Percentiles rank a stretch among this genome's conserved stretches.
Conservation (phyloP, 495 filamentous ascomycete species). For the Hyaloscypha finlandica region DNA sequence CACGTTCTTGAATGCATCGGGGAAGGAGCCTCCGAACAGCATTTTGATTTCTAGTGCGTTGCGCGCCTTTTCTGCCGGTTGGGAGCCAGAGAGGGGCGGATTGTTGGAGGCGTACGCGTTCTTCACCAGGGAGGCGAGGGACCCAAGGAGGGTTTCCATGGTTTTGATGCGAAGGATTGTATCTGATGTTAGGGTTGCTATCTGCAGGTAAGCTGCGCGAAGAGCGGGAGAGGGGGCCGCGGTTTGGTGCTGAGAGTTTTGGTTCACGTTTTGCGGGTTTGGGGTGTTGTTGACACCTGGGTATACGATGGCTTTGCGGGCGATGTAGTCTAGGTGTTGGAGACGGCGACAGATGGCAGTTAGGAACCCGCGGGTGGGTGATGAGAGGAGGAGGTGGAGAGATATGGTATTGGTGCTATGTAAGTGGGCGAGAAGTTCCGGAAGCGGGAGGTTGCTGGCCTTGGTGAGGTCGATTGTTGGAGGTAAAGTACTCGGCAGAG, state of each 20-base stretch:
- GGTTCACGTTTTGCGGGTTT: conserved; percentile 43
- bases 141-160: conserved; percentile 51
- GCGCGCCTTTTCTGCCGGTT: conserved; percentile 20
- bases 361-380: conserved; percentile 71
- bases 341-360: conserved; percentile 68
- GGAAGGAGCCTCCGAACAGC: conserved; percentile 47
- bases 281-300: conserved; percentile 36
- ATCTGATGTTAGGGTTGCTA: conserved; percentile 43
- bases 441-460: conserved; percentile 47
- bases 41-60: conserved; percentile 48
- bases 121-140: conserved; percentile 46
- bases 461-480: conserved; percentile 38
- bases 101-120: conserved; percentile 45
- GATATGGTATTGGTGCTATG: conserved; percentile 51
- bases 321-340: conserved; percentile 43
- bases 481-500: conserved; percentile 28
- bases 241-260: conserved; percentile 38
- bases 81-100: conserved; percentile 30
- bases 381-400: conserved; percentile 70
- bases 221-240: conserved; percentile 44
- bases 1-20: conserved; percentile 48
- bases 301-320: conserved; percentile 31
- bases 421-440: conserved; percentile 48
- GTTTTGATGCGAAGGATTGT: conserved; percentile 45
- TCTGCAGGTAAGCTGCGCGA: conserved; percentile 48